Percentiles rank a stretch among this genome's conserved stretches.
These are phyloP conservation scores for Entoloma clypeatum DNA, from an alignment of 1,284 basidiomycete genomes.

Conservation along the genomic window DNA sequence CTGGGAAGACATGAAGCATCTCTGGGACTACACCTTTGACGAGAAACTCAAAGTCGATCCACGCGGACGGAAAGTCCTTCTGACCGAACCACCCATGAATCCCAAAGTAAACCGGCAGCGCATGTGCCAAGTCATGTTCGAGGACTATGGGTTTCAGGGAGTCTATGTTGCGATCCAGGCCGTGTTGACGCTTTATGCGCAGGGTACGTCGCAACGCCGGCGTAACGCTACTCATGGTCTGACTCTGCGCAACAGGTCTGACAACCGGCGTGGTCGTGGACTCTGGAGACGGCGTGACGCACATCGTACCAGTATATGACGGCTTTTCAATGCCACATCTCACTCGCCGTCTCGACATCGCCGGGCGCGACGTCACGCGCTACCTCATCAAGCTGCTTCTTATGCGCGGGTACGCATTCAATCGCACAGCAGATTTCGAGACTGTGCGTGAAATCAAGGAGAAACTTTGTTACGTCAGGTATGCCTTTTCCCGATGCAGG, in stretches of 20 bases:
- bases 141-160: constrained; percentile 95
- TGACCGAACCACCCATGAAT: constrained; percentile 99
- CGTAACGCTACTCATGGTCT: neutral
- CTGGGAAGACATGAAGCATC: constrained; percentile 98
- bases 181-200: constrained; percentile 95
- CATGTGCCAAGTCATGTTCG: constrained; percentile 99
- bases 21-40: constrained; percentile 99
- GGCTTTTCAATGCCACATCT: constrained; percentile 95
- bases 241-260: constrained; percentile 61
- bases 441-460: constrained; percentile 99
- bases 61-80: constrained; percentile 83
- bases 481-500: constrained; percentile 17
- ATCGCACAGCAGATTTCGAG: constrained; percentile 98
- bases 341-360: constrained; percentile 92
- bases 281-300: constrained; percentile 98
- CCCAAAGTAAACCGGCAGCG: constrained; percentile 89
- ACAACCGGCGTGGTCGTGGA: constrained; percentile 99
- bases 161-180: constrained; percentile 99
- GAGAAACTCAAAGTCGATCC: constrained; percentile 93
- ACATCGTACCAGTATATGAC: constrained; percentile 98
- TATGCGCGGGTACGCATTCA: constrained; percentile 99
- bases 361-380: constrained; percentile 95
- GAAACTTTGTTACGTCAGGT: constrained; percentile 96
- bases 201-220: constrained; percentile 60
- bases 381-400: constrained; percentile 98